Evolutionary conservation across 2,329 filamentous ascomycete species (phyloP).

Genomic region (Thermothelomyces thermophilus): DNA sequence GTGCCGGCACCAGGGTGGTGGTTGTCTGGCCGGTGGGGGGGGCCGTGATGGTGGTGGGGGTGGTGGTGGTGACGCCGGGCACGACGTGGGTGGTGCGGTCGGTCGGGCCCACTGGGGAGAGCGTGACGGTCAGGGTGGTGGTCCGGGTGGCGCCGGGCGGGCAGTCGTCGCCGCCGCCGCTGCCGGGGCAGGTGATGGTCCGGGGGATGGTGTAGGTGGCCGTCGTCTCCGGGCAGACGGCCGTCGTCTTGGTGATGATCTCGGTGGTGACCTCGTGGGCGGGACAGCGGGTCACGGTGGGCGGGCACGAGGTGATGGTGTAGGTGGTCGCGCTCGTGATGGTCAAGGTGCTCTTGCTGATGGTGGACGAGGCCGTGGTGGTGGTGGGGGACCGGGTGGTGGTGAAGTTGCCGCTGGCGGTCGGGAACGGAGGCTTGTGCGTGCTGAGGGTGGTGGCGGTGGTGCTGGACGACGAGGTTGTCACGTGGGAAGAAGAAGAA

Average conservation of each 20-base stretch:
- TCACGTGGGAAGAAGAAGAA: too few species aligned
- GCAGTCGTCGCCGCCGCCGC: background rate
- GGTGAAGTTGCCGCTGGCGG: too few species aligned
- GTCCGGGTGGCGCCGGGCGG: background rate
- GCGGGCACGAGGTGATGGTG: slow-evolving; percentile 20
- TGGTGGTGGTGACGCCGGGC: background rate
- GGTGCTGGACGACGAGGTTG: too few species aligned
- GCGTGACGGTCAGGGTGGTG: background rate
- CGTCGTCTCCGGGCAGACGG: slow-evolving; percentile 18
- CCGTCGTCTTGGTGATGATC: slow-evolving; percentile 11
- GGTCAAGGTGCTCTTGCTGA: slow-evolving; percentile 17
- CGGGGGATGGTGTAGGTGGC: slow-evolving; percentile 14
- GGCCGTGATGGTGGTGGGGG: too few species aligned
- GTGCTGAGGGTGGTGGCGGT: too few species aligned
- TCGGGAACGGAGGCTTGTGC: too few species aligned
- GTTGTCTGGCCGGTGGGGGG: too few species aligned
- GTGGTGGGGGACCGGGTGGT: too few species aligned
- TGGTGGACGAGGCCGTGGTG: too few species aligned
- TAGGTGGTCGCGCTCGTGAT: slow-evolving; percentile 12
- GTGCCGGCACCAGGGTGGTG: too few species aligned
- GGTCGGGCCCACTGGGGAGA: background rate
- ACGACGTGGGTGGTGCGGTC: slow-evolving; percentile 1
- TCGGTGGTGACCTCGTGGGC: slow-evolving; percentile 12
- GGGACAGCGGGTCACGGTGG: slow-evolving; percentile 15
- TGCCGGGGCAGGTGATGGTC: background rate